phyloP scores from a whole-genome alignment of 78 protist genomes.

The Protostelium mycophagum region DNA sequence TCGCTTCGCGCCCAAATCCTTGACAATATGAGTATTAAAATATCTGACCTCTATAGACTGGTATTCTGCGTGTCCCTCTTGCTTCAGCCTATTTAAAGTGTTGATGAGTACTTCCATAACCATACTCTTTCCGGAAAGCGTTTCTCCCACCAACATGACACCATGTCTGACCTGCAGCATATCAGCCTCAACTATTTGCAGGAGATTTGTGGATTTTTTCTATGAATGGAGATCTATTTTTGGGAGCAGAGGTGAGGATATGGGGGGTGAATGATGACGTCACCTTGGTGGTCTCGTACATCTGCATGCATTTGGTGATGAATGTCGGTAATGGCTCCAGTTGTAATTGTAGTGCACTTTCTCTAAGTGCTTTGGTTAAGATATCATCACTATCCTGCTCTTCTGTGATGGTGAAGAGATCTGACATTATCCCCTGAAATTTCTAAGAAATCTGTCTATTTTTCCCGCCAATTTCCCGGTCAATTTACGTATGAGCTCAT shows the following conservation, averaged over 20 bases:
- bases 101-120: constrained; percentile 79
- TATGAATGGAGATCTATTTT: no score
- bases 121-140: constrained; percentile 89
- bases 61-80: constrained; percentile 10
- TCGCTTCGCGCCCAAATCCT: no score
- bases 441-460: no score
- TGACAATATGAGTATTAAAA: no score
- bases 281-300: constrained; percentile 71
- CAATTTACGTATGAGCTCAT: no score
- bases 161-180: constrained; percentile 93
- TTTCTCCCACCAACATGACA: constrained; percentile 95
- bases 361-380: constrained; percentile 10
- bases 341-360: not conserved
- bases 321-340: constrained; percentile 53
- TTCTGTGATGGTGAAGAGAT: constrained; percentile 86
- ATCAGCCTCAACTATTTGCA: no score
- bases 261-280: not conserved
- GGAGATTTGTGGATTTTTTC: no score
- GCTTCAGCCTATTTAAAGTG: constrained; percentile 64
- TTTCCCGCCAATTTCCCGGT: not conserved
- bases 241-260: not conserved
- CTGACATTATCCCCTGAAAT: constrained; percentile 66
- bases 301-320: constrained; percentile 84
- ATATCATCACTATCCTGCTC: constrained; percentile 32
- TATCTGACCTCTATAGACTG: no score